Conservation (phyloP, 805 yeast genomes). For the Ogataea salicorniae region DNA sequence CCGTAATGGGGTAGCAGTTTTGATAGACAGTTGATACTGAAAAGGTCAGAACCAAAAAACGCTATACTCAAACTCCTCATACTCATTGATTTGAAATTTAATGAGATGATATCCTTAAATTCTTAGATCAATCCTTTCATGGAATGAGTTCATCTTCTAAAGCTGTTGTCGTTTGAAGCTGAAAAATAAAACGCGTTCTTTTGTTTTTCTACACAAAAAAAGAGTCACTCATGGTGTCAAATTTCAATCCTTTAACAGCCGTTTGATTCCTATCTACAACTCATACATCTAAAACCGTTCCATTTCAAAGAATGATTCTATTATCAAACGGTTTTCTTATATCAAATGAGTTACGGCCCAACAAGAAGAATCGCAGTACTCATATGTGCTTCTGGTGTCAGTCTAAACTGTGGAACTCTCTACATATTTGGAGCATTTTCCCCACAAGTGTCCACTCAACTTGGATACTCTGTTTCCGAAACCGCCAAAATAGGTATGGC, state of each 20-base stretch:
- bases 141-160: no score
- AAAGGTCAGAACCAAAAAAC: conserved; percentile 74
- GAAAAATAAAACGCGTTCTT: no score
- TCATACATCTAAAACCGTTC: neutral
- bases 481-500: conserved; percentile 59
- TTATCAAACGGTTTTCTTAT: neutral
- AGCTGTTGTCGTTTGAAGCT: no score
- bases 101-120: no score
- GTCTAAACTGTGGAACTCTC: conserved; percentile 63
- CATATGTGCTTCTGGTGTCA: conserved; percentile 17
- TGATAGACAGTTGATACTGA: conserved; percentile 53
- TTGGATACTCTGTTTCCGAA: conserved; percentile 56
- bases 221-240: no score
- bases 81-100: neutral
- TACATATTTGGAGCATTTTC: conserved; percentile 74
- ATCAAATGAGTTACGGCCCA: conserved; percentile 2
- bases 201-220: no score
- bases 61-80: conserved; percentile 38
- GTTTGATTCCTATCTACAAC: no score
- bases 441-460: conserved; percentile 62
- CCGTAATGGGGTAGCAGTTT: conserved; percentile 28
- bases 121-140: no score
- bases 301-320: neutral
- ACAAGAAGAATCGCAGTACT: conserved; percentile 15
- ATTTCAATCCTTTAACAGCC: no score